Conservation (phyloP, 108 stramenopile species). For the Conticribra guillardii region DNA sequence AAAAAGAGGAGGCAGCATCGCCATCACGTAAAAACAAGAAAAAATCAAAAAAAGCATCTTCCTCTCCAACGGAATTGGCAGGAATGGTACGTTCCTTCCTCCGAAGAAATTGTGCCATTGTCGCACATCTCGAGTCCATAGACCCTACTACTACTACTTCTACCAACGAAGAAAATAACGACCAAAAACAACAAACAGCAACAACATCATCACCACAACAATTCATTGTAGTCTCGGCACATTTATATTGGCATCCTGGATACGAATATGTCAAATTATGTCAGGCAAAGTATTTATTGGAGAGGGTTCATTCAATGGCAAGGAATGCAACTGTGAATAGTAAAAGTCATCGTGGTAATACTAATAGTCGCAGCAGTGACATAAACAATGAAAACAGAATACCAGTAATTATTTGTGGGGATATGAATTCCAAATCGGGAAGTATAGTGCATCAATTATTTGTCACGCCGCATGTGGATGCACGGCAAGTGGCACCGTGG, state of each 20-base stretch:
- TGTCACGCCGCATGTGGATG: slow-evolving; percentile 63
- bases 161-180: too few species aligned
- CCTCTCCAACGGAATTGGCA: slow-evolving; percentile 56
- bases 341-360: too few species aligned
- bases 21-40: neutral
- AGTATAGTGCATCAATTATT: slow-evolving; percentile 75
- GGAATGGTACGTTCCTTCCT: slow-evolving; percentile 69
- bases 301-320: slow-evolving; percentile 59
- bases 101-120: slow-evolving; percentile 73
- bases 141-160: too few species aligned
- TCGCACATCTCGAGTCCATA: slow-evolving; percentile 52
- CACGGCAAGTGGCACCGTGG: slow-evolving; percentile 81
- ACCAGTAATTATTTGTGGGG: slow-evolving; percentile 73
- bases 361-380: slow-evolving; percentile 30
- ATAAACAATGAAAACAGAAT: slow-evolving; percentile 11
- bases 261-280: slow-evolving; percentile 84
- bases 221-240: slow-evolving; percentile 69
- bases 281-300: slow-evolving; percentile 66
- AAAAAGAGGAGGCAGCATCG: slow-evolving; percentile 1
- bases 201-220: slow-evolving; percentile 1
- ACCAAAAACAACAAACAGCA: too few species aligned
- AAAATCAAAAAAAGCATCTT: neutral
- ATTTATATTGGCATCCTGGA: slow-evolving; percentile 88
- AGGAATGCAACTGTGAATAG: too few species aligned
- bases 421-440: slow-evolving; percentile 79